phyloP scores from a whole-genome alignment of 495 filamentous ascomycete genomes.

The Penicillium flavigenum region DNA sequence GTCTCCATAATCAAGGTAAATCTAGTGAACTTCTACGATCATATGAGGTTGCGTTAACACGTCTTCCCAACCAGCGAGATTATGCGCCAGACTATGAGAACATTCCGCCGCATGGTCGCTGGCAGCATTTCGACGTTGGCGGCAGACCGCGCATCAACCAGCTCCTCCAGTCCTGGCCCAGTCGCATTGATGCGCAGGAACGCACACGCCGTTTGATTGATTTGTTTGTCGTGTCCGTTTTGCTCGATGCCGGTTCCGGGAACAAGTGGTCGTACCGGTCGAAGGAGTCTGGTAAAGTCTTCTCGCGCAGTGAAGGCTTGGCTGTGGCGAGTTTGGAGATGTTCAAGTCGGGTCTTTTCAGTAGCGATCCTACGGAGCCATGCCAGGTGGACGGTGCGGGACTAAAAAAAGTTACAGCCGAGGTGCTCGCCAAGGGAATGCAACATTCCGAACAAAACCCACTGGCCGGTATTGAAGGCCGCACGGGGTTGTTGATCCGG shows the following conservation, averaged over 20 bases:
- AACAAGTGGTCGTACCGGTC: constrained; percentile 79
- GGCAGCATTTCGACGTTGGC: constrained; percentile 73
- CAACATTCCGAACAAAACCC: constrained; percentile 80
- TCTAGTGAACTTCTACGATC: background rate
- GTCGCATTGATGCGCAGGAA: constrained; percentile 59
- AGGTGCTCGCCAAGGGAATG: constrained; percentile 72
- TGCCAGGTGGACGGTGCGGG: constrained; percentile 87
- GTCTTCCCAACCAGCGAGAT: constrained; percentile 62
- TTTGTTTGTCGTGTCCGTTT: constrained; percentile 65
- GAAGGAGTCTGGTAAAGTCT: constrained; percentile 81
- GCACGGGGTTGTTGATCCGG: constrained; percentile 74
- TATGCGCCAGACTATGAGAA: constrained; percentile 79
- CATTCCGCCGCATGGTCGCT: constrained; percentile 73
- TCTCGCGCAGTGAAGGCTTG: constrained; percentile 84
- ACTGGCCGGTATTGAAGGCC: constrained; percentile 85
- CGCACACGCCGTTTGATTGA: constrained; percentile 64
- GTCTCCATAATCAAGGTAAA: constrained; percentile 93
- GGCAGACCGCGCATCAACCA: constrained; percentile 65
- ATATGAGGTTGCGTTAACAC: constrained; percentile 20
- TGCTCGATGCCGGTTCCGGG: constrained; percentile 68
- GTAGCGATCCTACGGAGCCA: constrained; percentile 74
- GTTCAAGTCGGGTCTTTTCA: constrained; percentile 95
- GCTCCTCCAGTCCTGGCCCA: constrained; percentile 63
- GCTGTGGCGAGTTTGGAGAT: constrained; percentile 95
- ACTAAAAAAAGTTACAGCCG: constrained; percentile 70